Evolutionary conservation across 257 asterid species (phyloP).

Genomic region (Fraxinus excelsior): DNA sequence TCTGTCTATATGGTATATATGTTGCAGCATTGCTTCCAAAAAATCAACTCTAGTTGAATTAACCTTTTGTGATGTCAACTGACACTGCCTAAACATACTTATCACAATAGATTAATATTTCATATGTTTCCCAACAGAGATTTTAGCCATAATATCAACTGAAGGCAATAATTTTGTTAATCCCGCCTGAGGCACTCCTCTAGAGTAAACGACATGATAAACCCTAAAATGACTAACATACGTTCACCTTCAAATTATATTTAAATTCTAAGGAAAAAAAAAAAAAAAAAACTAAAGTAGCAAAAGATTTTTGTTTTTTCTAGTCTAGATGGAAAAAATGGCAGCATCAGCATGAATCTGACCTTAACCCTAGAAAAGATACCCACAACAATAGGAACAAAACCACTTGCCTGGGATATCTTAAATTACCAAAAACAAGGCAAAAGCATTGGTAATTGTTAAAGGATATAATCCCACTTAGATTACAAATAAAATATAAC

Average conservation of each 20-base stretch:
- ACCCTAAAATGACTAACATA: neutral
- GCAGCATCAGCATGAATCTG: conserved; percentile 31
- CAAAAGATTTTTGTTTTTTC: conserved; percentile 11
- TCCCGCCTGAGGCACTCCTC: neutral
- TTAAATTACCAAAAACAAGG: conserved; percentile 5
- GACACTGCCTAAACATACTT: neutral
- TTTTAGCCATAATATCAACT: no score
- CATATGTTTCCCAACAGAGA: no score
- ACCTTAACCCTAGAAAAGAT: conserved; percentile 28
- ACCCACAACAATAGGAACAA: no score
- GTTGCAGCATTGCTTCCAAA: no score
- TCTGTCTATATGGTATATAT: no score
- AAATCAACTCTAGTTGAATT: no score
- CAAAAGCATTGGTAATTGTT: neutral
- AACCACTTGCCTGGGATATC: neutral
- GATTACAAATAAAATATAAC: no score
- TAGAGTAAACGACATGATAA: no score
- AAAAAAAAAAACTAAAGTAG: neutral
- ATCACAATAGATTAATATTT: no score
- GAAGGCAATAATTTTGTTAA: neutral
- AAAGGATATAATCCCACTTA: no score
- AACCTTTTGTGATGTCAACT: no score
- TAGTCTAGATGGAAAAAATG: conserved; percentile 12
- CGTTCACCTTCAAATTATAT: no score
- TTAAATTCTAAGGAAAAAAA: neutral